Evolutionary conservation across 805 yeast species (phyloP).

Genomic region (Candida insectalens): DNA sequence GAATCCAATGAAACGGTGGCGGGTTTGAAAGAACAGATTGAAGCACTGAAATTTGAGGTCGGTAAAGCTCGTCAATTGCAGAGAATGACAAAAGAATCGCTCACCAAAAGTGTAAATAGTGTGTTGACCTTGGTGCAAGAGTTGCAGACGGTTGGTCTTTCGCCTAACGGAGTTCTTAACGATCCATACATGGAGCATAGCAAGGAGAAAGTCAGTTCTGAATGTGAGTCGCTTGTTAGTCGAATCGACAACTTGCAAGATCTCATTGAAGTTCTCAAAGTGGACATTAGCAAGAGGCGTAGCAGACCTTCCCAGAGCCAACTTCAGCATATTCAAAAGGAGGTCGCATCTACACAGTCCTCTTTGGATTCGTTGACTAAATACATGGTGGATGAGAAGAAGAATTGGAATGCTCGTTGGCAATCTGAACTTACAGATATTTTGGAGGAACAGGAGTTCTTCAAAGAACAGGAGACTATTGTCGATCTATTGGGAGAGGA

Average conservation of each 20-base stretch:
- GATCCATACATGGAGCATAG: constrained; percentile 63
- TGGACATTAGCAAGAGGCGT: constrained; percentile 88
- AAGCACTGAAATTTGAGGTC: constrained; percentile 48
- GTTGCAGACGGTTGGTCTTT: constrained; percentile 31
- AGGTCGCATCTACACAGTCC: constrained; percentile 46
- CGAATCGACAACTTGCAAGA: constrained; percentile 89
- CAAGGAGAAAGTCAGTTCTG: constrained; percentile 61
- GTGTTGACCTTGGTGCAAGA: constrained; percentile 36
- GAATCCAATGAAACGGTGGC: neutral
- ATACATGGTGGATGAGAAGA: constrained; percentile 61
- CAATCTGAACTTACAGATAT: constrained; percentile 82
- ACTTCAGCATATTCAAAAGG: constrained; percentile 53
- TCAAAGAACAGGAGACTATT: constrained; percentile 82
- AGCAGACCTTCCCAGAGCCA: constrained; percentile 73
- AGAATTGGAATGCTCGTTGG: constrained; percentile 88
- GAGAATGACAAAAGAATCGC: constrained; percentile 28
- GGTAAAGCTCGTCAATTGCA: constrained; percentile 51
- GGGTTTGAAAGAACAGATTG: constrained; percentile 17
- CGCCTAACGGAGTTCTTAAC: constrained; percentile 18
- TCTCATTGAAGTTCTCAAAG: constrained; percentile 75
- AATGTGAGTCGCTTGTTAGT: constrained; percentile 65
- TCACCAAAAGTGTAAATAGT: constrained; percentile 29
- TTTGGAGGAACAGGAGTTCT: constrained; percentile 89
- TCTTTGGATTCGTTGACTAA: constrained; percentile 45
- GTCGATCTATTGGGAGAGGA: constrained; percentile 75